Conservation (phyloP, 345 rosid species). For the Arabidopsis arenosa region DNA sequence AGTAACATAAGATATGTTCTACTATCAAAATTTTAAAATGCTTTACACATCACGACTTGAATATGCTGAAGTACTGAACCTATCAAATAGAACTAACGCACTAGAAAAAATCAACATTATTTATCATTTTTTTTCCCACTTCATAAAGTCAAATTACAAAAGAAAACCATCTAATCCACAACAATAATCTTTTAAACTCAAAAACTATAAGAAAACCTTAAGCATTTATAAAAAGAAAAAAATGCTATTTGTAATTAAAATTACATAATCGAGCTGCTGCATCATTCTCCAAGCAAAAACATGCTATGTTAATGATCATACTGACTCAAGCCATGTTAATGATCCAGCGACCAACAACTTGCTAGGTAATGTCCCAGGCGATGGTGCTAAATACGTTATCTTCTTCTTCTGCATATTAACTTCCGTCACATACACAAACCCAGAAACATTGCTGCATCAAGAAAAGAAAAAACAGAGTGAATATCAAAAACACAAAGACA, state of each 20-base stretch:
- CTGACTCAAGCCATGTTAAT: constrained; percentile 78
- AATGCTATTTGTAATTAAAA: constrained; percentile 12
- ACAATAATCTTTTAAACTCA: neutral
- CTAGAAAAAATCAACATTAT: neutral
- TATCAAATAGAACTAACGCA: neutral
- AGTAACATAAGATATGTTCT: neutral
- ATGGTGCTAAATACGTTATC: constrained; percentile 69
- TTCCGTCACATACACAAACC: constrained; percentile 76
- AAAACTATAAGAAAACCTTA: neutral
- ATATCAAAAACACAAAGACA: neutral
- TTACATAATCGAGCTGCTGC: constrained; percentile 25
- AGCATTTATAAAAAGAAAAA: neutral
- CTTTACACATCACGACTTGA: neutral
- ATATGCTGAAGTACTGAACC: constrained; percentile 9
- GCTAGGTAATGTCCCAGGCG: constrained; percentile 72
- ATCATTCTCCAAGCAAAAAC: constrained; percentile 1
- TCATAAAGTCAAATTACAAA: neutral
- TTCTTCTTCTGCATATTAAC: constrained; percentile 72
- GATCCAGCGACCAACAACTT: constrained; percentile 75
- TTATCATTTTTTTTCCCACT: neutral
- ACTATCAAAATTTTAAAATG: no score
- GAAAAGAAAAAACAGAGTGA: neutral
- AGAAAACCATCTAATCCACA: neutral
- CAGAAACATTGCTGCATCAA: constrained; percentile 75
- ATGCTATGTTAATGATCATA: constrained; percentile 34